Conservation (phyloP, 305 asterid genomes). For the Solanum chacoense region DNA sequence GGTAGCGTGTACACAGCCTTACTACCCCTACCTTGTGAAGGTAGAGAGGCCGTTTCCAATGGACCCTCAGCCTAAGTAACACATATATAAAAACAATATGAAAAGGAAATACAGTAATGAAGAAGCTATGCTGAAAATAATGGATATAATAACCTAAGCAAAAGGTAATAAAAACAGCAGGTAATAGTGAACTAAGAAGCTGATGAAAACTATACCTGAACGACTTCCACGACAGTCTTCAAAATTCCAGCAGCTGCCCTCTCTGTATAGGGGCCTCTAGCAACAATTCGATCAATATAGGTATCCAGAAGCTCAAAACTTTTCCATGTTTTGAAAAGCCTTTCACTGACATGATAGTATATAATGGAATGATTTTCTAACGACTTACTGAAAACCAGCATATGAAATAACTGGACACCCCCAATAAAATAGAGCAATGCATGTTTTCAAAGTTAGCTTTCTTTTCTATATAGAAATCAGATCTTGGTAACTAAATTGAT, state of each 20-base stretch:
- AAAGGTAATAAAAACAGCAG: background rate
- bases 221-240: slow-evolving; percentile 33
- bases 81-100: background rate
- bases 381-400: background rate
- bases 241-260: slow-evolving; percentile 34
- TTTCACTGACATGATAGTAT: background rate
- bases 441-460: background rate
- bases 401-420: background rate
- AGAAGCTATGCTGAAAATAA: background rate
- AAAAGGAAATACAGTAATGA: background rate
- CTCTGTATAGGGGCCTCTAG: slow-evolving; percentile 43
- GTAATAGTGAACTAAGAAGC: background rate
- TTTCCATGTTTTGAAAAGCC: background rate
- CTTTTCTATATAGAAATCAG: background rate
- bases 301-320: background rate
- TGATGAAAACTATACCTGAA: slow-evolving; percentile 19
- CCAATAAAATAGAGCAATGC: background rate
- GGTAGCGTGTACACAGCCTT: background rate
- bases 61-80: background rate
- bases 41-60: background rate
- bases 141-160: background rate
- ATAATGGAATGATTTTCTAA: background rate
- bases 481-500: background rate
- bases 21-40: background rate
- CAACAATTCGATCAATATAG: slow-evolving; percentile 29